A percentile compares a stretch with the other conserved stretches of the same genome.
Evolutionary conservation across 2,329 filamentous ascomycete species (phyloP).

Genomic region (Clonostachys byssicola): DNA sequence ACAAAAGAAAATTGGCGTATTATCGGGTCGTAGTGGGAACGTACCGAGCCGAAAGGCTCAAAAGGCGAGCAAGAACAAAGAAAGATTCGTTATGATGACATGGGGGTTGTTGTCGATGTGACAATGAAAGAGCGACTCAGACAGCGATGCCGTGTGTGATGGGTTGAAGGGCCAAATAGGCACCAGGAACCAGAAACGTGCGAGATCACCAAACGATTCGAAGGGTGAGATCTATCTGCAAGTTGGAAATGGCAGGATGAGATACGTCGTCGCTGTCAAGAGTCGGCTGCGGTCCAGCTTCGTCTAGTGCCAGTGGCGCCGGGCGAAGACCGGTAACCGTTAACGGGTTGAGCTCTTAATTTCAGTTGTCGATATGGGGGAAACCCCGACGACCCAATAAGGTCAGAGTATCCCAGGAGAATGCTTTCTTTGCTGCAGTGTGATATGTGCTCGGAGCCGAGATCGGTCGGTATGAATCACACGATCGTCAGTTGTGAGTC

Average conservation of each 20-base stretch:
- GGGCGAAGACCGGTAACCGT: conserved; percentile 1
- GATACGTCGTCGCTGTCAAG: neutral
- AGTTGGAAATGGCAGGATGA: neutral
- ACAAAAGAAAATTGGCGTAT: conserved; percentile 27
- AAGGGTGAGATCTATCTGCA: neutral
- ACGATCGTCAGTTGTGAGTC: neutral
- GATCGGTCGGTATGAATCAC: neutral
- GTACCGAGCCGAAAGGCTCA: conserved; percentile 20
- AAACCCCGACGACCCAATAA: conserved; percentile 16
- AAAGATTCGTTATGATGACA: conserved; percentile 39
- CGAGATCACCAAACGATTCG: neutral
- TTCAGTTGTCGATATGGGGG: conserved; percentile 9
- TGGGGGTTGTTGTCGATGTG: conserved; percentile 15
- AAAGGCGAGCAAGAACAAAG: conserved; percentile 22
- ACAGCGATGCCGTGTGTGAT: neutral
- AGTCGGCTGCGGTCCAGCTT: neutral
- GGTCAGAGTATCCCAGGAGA: neutral
- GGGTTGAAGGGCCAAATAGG: conserved; percentile 5
- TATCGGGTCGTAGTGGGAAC: conserved; percentile 22
- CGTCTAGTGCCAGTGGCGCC: neutral
- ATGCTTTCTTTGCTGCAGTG: neutral
- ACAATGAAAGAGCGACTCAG: conserved; percentile 17
- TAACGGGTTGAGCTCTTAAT: neutral
- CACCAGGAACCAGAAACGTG: neutral
- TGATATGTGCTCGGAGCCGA: neutral